Conservation (phyloP, 2,329 filamentous ascomycete genomes). For the Verticillium zaregamsianum region DNA sequence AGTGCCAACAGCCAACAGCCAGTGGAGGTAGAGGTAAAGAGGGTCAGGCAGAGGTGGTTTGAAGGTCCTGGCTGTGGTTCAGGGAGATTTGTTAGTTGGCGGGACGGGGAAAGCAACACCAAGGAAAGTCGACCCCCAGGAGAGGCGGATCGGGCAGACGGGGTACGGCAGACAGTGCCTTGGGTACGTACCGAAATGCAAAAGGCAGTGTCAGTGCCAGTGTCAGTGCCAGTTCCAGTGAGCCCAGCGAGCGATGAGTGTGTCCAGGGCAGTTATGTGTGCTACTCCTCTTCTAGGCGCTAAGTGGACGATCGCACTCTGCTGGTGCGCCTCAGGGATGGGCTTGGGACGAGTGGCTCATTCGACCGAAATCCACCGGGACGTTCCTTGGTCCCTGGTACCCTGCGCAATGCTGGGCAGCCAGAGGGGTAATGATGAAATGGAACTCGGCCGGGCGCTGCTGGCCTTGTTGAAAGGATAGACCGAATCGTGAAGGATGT, state of each 20-base stretch:
- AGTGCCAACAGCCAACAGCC: not conserved
- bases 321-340: not conserved
- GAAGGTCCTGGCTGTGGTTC: conserved; percentile 1
- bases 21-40: not conserved
- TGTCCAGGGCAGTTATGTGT: not conserved
- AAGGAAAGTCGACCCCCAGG: not conserved
- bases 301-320: conserved; percentile 1
- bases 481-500: not conserved
- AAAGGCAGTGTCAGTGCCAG: not conserved
- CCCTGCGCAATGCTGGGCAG: not conserved
- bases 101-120: not conserved
- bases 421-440: not conserved
- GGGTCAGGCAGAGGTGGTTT: not conserved
- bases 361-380: not conserved
- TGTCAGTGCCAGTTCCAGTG: not conserved
- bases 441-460: not conserved
- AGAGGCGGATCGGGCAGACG: not conserved
- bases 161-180: not conserved
- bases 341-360: not conserved
- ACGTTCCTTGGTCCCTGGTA: not conserved
- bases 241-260: not conserved
- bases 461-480: not conserved
- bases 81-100: conserved; percentile 2
- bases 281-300: conserved; percentile 3
- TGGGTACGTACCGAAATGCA: not conserved